These are phyloP conservation scores for Coprinellus micaceus DNA, from an alignment of 768 basidiomycete species.

Conservation along the genomic window DNA sequence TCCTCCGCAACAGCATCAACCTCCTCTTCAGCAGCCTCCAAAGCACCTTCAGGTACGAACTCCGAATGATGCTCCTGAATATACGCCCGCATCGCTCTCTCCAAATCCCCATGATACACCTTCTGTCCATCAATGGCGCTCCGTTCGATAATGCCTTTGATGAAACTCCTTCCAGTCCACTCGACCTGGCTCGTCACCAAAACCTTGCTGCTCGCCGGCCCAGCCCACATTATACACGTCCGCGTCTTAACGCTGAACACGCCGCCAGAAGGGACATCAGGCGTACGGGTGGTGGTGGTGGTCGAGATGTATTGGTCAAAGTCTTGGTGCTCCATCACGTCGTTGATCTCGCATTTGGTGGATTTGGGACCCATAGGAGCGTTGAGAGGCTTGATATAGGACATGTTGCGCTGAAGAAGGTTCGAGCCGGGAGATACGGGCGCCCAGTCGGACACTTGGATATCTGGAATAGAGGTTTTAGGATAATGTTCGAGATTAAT, in stretches of 20 bases:
- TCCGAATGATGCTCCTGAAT: constrained; percentile 87
- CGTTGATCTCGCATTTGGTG: constrained; percentile 92
- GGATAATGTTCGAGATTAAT: not conserved
- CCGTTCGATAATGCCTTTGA: constrained; percentile 93
- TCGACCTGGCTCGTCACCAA: constrained; percentile 89
- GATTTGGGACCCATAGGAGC: constrained; percentile 89
- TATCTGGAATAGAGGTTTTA: constrained; percentile 50
- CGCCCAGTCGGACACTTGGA: constrained; percentile 95
- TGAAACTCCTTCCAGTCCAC: constrained; percentile 96
- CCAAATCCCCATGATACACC: constrained; percentile 77
- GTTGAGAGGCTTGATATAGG: constrained; percentile 91
- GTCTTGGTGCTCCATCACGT: constrained; percentile 77
- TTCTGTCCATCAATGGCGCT: constrained; percentile 92
- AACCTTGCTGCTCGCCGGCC: constrained; percentile 68
- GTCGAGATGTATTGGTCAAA: constrained; percentile 80
- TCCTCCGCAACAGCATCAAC: constrained; percentile 11
- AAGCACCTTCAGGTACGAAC: constrained; percentile 76
- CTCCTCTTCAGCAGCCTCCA: constrained; percentile 45
- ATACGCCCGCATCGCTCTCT: constrained; percentile 81
- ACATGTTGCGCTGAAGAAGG: constrained; percentile 83
- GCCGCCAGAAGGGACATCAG: constrained; percentile 91
- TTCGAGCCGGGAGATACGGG: constrained; percentile 60
- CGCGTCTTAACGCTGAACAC: constrained; percentile 92
- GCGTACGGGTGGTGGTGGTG: constrained; percentile 86
- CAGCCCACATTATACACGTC: constrained; percentile 95